phyloP scores from a whole-genome alignment of 768 basidiomycete genomes.

The Tulasnella sp. region DNA sequence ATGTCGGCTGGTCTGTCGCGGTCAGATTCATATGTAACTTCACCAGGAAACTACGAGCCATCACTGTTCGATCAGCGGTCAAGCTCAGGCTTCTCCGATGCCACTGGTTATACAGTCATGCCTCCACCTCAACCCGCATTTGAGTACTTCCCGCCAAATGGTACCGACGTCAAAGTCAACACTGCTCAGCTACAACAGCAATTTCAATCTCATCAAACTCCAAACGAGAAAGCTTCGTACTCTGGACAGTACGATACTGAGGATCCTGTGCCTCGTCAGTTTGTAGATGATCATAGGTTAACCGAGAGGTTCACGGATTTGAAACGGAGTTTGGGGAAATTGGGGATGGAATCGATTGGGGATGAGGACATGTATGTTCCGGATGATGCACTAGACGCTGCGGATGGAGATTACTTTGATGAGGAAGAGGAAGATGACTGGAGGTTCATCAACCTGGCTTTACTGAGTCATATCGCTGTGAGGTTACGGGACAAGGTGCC shows the following conservation, averaged over 20 bases:
- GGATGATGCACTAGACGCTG: neutral
- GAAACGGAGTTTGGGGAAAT: slow-evolving; percentile 7
- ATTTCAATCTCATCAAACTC: neutral
- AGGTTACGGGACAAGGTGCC: slow-evolving; percentile 85
- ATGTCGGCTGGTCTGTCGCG: too few relatives aligned
- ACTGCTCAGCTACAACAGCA: neutral
- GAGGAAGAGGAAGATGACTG: slow-evolving; percentile 54
- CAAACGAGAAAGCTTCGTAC: neutral
- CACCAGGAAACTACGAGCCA: too few relatives aligned
- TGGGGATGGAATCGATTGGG: slow-evolving; percentile 1
- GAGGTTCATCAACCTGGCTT: slow-evolving; percentile 77
- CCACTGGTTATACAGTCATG: neutral
- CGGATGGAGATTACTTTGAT: slow-evolving; percentile 23
- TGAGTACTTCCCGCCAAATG: slow-evolving; percentile 6
- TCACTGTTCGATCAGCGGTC: too few relatives aligned
- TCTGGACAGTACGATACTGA: too few relatives aligned
- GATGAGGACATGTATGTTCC: slow-evolving; percentile 4
- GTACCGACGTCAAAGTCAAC: slow-evolving; percentile 10
- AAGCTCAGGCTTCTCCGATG: too few relatives aligned
- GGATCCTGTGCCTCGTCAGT: neutral
- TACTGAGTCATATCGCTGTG: slow-evolving; percentile 81
- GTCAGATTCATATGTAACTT: too few relatives aligned
- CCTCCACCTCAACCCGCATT: neutral
- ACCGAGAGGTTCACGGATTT: slow-evolving; percentile 6
- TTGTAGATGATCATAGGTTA: neutral